Percentiles rank a stretch among this genome's conserved stretches.
phyloP scores from a whole-genome alignment of 768 basidiomycete species.

The Boletales sp. region DNA sequence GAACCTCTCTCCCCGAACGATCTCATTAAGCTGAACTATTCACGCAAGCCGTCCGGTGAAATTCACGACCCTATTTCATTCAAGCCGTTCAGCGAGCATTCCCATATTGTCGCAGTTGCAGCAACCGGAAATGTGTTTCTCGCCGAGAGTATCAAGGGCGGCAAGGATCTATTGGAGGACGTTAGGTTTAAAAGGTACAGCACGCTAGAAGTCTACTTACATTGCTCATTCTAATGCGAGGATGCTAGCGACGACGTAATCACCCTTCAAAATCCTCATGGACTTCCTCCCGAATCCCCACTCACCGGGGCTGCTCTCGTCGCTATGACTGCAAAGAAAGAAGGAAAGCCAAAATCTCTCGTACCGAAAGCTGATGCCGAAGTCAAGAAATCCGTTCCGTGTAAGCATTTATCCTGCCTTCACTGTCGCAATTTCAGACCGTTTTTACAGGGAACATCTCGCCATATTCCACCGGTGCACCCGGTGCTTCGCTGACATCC shows the following conservation, averaged over 20 bases:
- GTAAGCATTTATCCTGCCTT: constrained; percentile 37
- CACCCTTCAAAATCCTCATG: constrained; percentile 91
- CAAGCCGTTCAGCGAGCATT: constrained; percentile 96
- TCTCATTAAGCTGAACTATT: constrained; percentile 77
- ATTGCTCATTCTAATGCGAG: neutral
- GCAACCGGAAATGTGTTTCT: constrained; percentile 92
- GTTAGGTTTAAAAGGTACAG: constrained; percentile 76
- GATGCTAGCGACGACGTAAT: constrained; percentile 75
- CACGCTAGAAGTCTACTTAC: neutral
- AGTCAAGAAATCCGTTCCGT: constrained; percentile 59
- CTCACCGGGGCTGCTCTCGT: constrained; percentile 24
- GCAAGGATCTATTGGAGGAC: constrained; percentile 84
- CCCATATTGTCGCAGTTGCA: constrained; percentile 88
- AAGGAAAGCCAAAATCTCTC: constrained; percentile 26
- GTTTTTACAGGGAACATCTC: constrained; percentile 72
- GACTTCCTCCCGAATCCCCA: constrained; percentile 57
- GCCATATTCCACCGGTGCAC: constrained; percentile 85
- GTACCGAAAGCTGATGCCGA: constrained; percentile 35
- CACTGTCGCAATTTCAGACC: neutral
- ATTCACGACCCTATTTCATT: constrained; percentile 96
- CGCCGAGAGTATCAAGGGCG: constrained; percentile 84
- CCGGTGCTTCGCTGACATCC: constrained; percentile 91
- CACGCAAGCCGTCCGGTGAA: constrained; percentile 80
- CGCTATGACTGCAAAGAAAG: constrained; percentile 34
- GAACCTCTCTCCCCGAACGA: constrained; percentile 66